Conservation (phyloP, 345 rosid genomes). For the Hibiscus mutabilis region DNA sequence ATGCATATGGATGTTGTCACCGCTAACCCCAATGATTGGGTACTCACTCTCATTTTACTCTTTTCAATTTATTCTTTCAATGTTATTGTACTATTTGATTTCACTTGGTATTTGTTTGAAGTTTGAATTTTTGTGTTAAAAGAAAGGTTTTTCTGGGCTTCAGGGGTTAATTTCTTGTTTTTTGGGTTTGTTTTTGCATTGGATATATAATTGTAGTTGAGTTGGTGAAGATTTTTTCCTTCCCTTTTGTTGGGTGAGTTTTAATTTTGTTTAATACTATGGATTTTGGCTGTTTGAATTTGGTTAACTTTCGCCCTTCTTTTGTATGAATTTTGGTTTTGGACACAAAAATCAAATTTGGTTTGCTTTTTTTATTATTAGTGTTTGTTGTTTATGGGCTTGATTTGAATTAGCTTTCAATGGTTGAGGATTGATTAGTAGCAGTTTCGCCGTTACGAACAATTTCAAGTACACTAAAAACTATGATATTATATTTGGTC, state of each 20-base stretch:
- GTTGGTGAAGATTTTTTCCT: not conserved
- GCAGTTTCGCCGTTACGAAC: too few relatives aligned
- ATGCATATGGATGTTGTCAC: constrained; percentile 99
- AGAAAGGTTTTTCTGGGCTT: not conserved
- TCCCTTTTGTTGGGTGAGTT: not conserved
- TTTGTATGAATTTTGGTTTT: not conserved
- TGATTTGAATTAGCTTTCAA: not conserved
- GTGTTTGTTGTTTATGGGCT: not conserved
- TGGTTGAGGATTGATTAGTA: not conserved
- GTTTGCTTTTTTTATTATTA: too few relatives aligned
- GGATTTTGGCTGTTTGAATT: not conserved
- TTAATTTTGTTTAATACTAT: not conserved
- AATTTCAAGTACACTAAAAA: not conserved
- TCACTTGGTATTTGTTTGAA: not conserved
- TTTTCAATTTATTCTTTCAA: not conserved
- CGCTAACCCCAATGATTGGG: constrained; percentile 92
- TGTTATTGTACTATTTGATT: not conserved
- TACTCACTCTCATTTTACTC: constrained; percentile 17
- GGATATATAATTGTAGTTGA: not conserved
- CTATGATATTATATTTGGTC: not conserved
- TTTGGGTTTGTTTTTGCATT: not conserved
- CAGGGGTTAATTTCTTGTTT: not conserved
- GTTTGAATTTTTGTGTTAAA: not conserved
- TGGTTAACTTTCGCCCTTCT: not conserved
- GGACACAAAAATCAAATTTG: too few relatives aligned